Evolutionary conservation across 805 yeast species (phyloP).

Genomic region (Candida odintsovae): DNA sequence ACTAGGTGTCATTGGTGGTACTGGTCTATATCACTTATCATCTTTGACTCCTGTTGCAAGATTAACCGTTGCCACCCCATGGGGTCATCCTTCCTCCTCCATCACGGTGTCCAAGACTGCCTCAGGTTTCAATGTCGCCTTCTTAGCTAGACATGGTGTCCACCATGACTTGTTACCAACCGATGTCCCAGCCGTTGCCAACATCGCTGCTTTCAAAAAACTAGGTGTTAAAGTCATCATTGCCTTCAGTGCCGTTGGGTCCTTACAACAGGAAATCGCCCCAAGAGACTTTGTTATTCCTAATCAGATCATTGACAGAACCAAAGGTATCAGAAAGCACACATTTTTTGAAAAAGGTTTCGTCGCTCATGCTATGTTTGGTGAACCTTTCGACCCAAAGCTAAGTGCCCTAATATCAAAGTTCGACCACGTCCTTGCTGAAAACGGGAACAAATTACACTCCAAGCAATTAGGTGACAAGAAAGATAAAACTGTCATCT

Average conservation of each 20-base stretch:
- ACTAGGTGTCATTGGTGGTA: conserved; percentile 93
- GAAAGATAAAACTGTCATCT: conserved; percentile 70
- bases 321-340: conserved; percentile 88
- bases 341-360: conserved; percentile 83
- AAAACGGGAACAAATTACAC: conserved; percentile 50
- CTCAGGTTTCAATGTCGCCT: conserved; percentile 81
- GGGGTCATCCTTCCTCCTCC: conserved; percentile 96
- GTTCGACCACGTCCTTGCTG: conserved; percentile 47
- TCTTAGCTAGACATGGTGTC: conserved; percentile 89
- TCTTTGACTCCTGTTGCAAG: conserved; percentile 82
- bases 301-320: conserved; percentile 92
- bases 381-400: conserved; percentile 87
- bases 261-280: conserved; percentile 78
- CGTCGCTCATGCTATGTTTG: conserved; percentile 96
- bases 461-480: conserved; percentile 58
- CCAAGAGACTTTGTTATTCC: conserved; percentile 98
- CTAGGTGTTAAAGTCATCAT: conserved; percentile 83
- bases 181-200: conserved; percentile 89
- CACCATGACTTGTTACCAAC: conserved; percentile 88
- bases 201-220: conserved; percentile 89
- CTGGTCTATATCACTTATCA: conserved; percentile 89
- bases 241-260: conserved; percentile 96
- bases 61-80: conserved; percentile 81
- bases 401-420: conserved; percentile 63
- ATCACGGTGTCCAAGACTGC: conserved; percentile 82